A percentile compares a stretch with the other conserved stretches of the same genome.
Conservation (phyloP, 805 yeast genomes). For the Barnettozyma californica region DNA sequence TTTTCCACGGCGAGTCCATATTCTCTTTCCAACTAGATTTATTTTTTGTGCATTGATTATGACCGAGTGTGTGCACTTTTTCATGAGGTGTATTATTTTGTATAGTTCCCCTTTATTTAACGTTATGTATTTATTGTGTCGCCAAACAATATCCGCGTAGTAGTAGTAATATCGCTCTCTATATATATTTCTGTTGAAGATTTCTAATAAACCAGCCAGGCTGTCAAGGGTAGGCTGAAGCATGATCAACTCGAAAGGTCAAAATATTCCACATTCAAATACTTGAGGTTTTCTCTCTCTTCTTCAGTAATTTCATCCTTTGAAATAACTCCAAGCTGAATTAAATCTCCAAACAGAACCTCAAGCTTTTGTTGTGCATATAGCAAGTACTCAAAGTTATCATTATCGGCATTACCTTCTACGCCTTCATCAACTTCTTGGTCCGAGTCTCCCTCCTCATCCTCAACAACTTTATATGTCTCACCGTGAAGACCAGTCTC, state of each 20-base stretch:
- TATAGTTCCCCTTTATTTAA: neutral
- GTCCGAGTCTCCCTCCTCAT: constrained; percentile 24
- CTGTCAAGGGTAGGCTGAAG: too few relatives aligned
- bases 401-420: constrained; percentile 36
- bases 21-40: neutral
- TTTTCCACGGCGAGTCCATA: neutral
- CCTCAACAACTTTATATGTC: constrained; percentile 33
- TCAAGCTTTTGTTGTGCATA: constrained; percentile 74
- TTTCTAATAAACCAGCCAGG: too few relatives aligned
- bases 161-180: too few relatives aligned
- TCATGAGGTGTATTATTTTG: neutral
- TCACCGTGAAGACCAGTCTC: constrained; percentile 56
- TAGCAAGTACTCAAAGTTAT: constrained; percentile 70
- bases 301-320: constrained; percentile 27
- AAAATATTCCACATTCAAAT: constrained; percentile 18
- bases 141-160: neutral
- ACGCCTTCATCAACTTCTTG: constrained; percentile 27
- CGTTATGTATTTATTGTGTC: neutral
- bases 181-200: too few relatives aligned
- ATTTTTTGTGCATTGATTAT: constrained; percentile 2
- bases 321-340: constrained; percentile 50
- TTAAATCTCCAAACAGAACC: constrained; percentile 68
- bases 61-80: neutral
- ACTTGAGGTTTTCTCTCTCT: constrained; percentile 32
- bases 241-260: constrained; percentile 7